phyloP scores from a whole-genome alignment of 805 yeast genomes.

The Kregervanrija fluxuum region DNA sequence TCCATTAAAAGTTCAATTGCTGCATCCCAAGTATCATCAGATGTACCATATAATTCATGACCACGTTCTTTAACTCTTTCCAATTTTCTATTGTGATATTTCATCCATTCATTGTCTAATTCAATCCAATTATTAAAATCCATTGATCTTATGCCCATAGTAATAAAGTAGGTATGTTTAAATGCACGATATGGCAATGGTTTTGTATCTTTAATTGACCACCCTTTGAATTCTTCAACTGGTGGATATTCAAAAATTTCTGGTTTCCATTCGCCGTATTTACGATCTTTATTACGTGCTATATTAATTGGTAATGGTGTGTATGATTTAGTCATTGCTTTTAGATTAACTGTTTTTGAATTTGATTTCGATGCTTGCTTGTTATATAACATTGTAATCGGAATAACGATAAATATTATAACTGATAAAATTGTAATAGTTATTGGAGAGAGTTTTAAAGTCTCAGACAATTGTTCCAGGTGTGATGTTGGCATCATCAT shows the following conservation, averaged over 20 bases:
- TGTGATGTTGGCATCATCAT: slow-evolving; percentile 6
- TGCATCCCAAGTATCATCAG: slow-evolving; percentile 43
- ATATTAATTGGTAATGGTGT: slow-evolving; percentile 27
- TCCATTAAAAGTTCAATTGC: slow-evolving; percentile 51
- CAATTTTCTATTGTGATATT: slow-evolving; percentile 46
- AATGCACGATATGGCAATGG: slow-evolving; percentile 65
- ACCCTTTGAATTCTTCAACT: slow-evolving; percentile 39
- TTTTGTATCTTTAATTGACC: slow-evolving; percentile 42
- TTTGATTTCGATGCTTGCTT: not conserved
- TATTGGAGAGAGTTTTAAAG: not conserved
- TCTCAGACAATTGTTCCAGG: not conserved
- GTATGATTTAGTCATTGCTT: slow-evolving; percentile 13
- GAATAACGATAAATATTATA: not conserved
- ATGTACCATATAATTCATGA: slow-evolving; percentile 41
- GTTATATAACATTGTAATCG: not conserved
- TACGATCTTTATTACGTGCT: slow-evolving; percentile 39
- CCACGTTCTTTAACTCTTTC: slow-evolving; percentile 42
- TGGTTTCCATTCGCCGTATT: slow-evolving; percentile 46
- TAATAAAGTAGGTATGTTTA: slow-evolving; percentile 54
- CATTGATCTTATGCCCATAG: slow-evolving; percentile 65
- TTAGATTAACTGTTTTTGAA: not conserved
- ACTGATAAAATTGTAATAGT: not conserved
- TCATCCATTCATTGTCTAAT: slow-evolving; percentile 58
- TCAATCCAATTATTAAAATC: slow-evolving; percentile 60
- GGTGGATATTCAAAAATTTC: slow-evolving; percentile 43